Evolutionary conservation across 2,329 filamentous ascomycete species (phyloP).

Genomic region (Fusarium proliferatum): DNA sequence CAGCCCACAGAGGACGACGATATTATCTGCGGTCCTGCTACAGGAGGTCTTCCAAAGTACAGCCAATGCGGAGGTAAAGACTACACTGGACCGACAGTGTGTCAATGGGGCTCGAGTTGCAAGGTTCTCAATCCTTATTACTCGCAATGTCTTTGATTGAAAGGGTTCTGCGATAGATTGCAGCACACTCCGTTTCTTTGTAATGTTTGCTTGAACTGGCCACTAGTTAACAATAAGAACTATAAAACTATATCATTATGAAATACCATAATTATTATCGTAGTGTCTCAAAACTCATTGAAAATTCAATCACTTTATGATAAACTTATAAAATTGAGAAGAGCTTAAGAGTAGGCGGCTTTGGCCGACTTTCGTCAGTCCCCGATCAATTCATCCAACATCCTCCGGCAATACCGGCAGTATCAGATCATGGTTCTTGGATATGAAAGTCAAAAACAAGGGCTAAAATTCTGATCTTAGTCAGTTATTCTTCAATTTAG

Average conservation of each 20-base stretch:
- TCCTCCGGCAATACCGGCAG: not conserved
- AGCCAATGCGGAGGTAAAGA: slow-evolving; percentile 36
- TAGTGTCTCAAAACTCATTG: fast-evolving
- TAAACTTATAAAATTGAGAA: fast-evolving
- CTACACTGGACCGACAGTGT: slow-evolving; percentile 7
- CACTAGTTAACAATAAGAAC: fast-evolving
- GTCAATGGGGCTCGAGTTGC: slow-evolving; percentile 33
- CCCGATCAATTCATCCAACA: not conserved
- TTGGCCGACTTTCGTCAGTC: not conserved
- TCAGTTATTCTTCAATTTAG: not conserved
- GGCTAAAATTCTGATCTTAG: not conserved
- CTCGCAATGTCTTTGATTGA: slow-evolving; percentile 33
- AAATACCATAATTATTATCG: fast-evolving
- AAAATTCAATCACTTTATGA: fast-evolving
- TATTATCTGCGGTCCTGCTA: slow-evolving; percentile 31
- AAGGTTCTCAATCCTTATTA: slow-evolving; percentile 28
- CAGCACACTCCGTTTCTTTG: not conserved
- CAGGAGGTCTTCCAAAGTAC: slow-evolving; percentile 36
- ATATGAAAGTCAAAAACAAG: not conserved
- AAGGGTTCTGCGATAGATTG: not conserved
- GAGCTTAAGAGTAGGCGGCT: not conserved
- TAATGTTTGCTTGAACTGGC: fast-evolving
- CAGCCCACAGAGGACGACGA: slow-evolving; percentile 17
- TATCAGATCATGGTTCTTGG: not conserved
- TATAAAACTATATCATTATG: fast-evolving